Evolutionary conservation across 1,139 yeast genomes (phyloP), one percentile per base, ranked within the genome.

Genomic region (Blastobotrys ciferrii): DNA sequence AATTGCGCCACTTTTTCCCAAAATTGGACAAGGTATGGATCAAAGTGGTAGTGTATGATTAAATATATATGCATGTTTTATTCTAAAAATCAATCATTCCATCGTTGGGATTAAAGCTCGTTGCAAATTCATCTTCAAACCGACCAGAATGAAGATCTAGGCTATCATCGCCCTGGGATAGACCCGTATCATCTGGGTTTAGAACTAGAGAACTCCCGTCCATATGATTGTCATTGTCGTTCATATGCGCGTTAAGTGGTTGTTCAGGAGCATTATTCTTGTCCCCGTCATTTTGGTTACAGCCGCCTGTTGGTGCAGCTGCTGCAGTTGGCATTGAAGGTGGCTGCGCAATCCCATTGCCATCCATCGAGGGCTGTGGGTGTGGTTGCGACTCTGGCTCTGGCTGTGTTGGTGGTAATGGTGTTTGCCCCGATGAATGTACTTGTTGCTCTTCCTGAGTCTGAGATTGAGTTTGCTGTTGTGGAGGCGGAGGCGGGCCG

Each of bases 41-140:
- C n/a, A n/a, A n/a, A n/a, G n/a, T n/a, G n/a, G n/a, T n/a, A n/a
- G n/a, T n/a, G n/a, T n/a, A n/a, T n/a, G n/a, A 23, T 23, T 23
- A 23, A 23, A 23, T 23, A 23, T 23, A 38, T 38, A 17, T 32
- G 15, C 15, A 23, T n/a, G 15, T 17, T 12, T 19, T n/a, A 36
- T 3, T 38, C 32, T 38, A 25, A 14, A 25, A 38, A 13, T 17
- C 42, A 13, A 23, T 38, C 32, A 28, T 28, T 19, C 32, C 32
- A 38, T 23, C 4, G 15, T 25, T 28, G n/a, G 32, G 32, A 20
- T 30, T 39, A 39, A 15, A 15, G 20, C 25, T 39, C 28, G n/a
- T 30, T 9, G 33, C 42, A 39, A 39, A 39, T 28, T 39, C 33
- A 15, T 39, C 42, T 11, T 30, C 42, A 39, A 39, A 39, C 19